Base-by-base conservation (phyloP, 345 rosid genomes). In the Acer yangbiense region DNA sequence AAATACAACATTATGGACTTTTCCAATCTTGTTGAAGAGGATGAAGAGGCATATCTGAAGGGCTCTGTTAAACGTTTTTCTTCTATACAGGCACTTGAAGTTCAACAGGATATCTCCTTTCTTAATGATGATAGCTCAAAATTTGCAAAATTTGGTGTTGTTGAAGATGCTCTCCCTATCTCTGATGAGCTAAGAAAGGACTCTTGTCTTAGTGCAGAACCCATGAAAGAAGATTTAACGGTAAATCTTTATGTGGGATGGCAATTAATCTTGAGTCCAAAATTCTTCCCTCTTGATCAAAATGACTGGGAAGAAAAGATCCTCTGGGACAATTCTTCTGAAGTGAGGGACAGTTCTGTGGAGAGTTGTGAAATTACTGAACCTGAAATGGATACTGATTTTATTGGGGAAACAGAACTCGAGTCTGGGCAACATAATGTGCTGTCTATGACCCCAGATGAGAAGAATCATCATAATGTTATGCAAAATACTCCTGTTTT, bases 251-350 rank as follows among this genome's bases (percentile, higher is more conserved):
- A 87, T 71, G 68, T 83, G 58, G 79, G 83, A 61, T 86, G 90
- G 92, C 82, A 85, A 83, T 85, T 88, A 69, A 89, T 86, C 1
- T 82, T 76, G 35, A 83, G 81, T 66, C 83, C 85, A n/a, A 81
- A 81, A 64, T 83, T 89, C 79, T 86, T 84, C 79, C 92, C 93
- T 69, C 95, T 96, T 81, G 97, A 90, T 81, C 98, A 96, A 87
- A 89, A 85, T 77, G 94, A 94, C 76, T 96, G 99, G 99, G 97
- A 96, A 85, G 87, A 91, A 52, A 86, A 74, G 63, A 96, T 94
- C 84, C 75, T 89, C 23, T 96, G 99, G 99, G 97, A 88, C 81
- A 83, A 76, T 83, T 87, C 90, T 77, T 89, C 97, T 77, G 81
- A 73, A 62, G 71, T 17, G 27, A 83, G 89, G 78, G 82, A 81